A percentile compares a stretch with the other conserved stretches of the same genome.
These are phyloP conservation scores for Fusarium equiseti DNA, from an alignment of 2,329 filamentous ascomycete genomes.

Conservation along the genomic window DNA sequence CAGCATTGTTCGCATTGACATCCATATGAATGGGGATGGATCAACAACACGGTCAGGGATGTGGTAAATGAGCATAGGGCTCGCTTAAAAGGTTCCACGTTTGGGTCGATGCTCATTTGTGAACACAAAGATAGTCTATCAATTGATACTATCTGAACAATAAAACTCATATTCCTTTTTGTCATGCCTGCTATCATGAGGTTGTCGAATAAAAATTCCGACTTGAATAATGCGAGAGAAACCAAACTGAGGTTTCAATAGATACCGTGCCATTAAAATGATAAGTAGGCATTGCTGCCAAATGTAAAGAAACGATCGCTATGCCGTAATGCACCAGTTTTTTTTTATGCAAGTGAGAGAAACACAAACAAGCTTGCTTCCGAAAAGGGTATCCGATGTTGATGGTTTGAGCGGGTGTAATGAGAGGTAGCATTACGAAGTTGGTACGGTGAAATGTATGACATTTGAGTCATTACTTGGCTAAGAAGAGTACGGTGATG, in stretches of 20 bases:
- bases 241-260: neutral
- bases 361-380: constrained; percentile 38
- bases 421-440: constrained; percentile 12
- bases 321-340: constrained; percentile 33
- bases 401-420: constrained; percentile 17
- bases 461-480: constrained; percentile 9
- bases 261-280: constrained; percentile 16
- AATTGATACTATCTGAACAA: constrained; percentile 27
- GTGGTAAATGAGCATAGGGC: neutral
- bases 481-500: neutral
- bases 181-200: constrained; percentile 26
- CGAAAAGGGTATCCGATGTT: constrained; percentile 38
- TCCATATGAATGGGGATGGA: neutral
- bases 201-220: constrained; percentile 10
- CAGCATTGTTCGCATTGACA: constrained; percentile 1
- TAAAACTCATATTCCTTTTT: constrained; percentile 12
- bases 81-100: neutral
- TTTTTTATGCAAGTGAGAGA: constrained; percentile 35
- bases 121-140: constrained; percentile 16
- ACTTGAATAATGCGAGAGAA: constrained; percentile 11
- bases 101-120: neutral
- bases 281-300: constrained; percentile 24
- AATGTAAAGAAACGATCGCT: constrained; percentile 27
- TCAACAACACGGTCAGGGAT: constrained; percentile 6
- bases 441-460: constrained; percentile 8